phyloP scores from a whole-genome alignment of 306 rosid species.

The Betula pendula region DNA sequence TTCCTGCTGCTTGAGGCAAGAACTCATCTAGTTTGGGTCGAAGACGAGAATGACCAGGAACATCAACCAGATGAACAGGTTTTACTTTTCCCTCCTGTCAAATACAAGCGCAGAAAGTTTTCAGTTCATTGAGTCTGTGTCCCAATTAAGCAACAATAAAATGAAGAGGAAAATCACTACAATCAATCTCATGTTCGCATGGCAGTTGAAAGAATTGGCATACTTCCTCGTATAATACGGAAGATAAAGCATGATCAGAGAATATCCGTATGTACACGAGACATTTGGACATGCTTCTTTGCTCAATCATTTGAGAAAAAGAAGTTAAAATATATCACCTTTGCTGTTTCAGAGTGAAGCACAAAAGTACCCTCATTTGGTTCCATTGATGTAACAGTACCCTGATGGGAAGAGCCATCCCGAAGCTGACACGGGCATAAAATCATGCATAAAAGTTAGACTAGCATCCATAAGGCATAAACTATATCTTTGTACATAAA shows the following conservation, averaged over 20 bases:
- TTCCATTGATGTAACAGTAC: conserved; percentile 95
- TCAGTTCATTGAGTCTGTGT: conserved; percentile 6
- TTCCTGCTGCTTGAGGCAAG: conserved; percentile 83
- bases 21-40: conserved; percentile 82
- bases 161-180: conserved; percentile 13
- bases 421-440: conserved; percentile 54
- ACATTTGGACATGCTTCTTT: not conserved
- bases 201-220: conserved; percentile 11
- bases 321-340: conserved; percentile 44
- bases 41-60: conserved; percentile 97
- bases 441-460: conserved; percentile 22
- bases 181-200: conserved; percentile 15
- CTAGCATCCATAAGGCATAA: not conserved
- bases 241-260: conserved; percentile 7
- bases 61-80: conserved; percentile 82
- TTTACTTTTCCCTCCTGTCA: conserved; percentile 72
- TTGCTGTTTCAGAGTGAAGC: conserved; percentile 70
- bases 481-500: not conserved
- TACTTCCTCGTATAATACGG: not conserved
- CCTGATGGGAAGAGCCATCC: conserved; percentile 89
- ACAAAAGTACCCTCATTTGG: conserved; percentile 85
- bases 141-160: conserved; percentile 5
- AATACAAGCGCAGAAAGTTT: conserved; percentile 18
- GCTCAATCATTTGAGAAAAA: not conserved
- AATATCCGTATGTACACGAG: not conserved